Conservation (phyloP, 495 filamentous ascomycete species). For the Lasiosphaeris hirsuta region DNA sequence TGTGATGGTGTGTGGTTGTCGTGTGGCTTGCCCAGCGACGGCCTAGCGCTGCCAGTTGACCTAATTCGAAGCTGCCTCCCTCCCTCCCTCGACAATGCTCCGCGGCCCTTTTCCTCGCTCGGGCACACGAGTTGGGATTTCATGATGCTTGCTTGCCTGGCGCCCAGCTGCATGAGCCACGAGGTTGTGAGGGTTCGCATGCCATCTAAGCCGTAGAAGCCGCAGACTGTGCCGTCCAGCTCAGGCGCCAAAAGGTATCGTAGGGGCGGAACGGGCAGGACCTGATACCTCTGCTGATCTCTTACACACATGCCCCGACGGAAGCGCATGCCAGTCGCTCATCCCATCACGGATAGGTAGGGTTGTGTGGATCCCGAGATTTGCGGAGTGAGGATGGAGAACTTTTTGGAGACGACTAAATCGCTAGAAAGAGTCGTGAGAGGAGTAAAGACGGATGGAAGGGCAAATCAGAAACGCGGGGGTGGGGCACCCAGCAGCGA, state of each 20-base stretch:
- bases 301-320: constrained; percentile 2
- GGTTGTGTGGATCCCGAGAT: constrained; percentile 14
- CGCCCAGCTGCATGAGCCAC: constrained; percentile 2
- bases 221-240: too few species aligned
- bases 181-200: neutral
- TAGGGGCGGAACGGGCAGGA: neutral
- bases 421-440: too few species aligned
- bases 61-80: too few species aligned
- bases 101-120: too few species aligned
- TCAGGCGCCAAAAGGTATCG: too few species aligned
- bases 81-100: neutral
- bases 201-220: too few species aligned
- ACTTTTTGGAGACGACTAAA: too few species aligned
- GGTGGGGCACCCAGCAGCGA: constrained; percentile 15
- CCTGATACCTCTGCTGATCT: constrained; percentile 5
- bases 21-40: constrained; percentile 1
- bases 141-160: too few species aligned
- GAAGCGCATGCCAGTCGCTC: too few species aligned
- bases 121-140: too few species aligned
- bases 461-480: constrained; percentile 18
- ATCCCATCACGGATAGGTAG: neutral
- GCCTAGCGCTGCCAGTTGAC: too few species aligned
- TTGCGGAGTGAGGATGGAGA: constrained; percentile 12
- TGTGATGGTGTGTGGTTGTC: too few species aligned
- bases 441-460: constrained; percentile 1